phyloP scores from a whole-genome alignment of 805 yeast genomes.

The Blastobotrys attinorum region DNA sequence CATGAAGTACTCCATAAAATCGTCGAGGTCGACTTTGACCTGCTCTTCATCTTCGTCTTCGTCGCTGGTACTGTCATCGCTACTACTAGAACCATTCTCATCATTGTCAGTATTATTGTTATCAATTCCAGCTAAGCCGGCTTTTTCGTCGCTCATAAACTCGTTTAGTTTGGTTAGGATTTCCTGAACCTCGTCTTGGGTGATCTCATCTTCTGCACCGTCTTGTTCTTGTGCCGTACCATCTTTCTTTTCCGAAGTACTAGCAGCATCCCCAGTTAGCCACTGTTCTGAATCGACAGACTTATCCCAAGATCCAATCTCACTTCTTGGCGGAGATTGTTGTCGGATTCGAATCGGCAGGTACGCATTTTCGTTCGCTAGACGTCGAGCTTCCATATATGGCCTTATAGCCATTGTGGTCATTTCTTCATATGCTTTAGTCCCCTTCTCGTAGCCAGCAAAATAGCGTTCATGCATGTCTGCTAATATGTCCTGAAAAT shows the following conservation, averaged over 20 bases:
- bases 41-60: conserved; percentile 22
- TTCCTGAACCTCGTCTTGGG: conserved; percentile 6
- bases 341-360: background rate
- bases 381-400: conserved; percentile 3
- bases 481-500: conserved; percentile 8
- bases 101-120: conserved; percentile 20
- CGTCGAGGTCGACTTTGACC: conserved; percentile 53
- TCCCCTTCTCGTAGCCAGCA: conserved; percentile 9
- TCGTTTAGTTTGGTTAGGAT: conserved; percentile 10
- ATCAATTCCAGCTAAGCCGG: conserved; percentile 8
- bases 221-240: no score
- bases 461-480: conserved; percentile 13
- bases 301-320: conserved; percentile 15
- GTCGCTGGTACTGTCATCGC: conserved; percentile 14
- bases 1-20: conserved; percentile 57
- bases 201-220: conserved; percentile 2
- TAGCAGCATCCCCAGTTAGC: conserved; percentile 17
- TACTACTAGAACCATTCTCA: conserved; percentile 12
- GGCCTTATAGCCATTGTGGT: conserved; percentile 12
- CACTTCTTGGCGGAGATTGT: conserved; percentile 9
- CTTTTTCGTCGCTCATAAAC: conserved; percentile 7
- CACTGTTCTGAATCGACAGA: conserved; percentile 18
- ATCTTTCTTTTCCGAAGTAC: no score
- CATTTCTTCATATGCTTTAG: conserved; percentile 9
- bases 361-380: conserved; percentile 1